A percentile compares a stretch with the other conserved stretches of the same genome.
Conservation (phyloP, 768 basidiomycete genomes). For the Leccinum olivaceopallidum region DNA sequence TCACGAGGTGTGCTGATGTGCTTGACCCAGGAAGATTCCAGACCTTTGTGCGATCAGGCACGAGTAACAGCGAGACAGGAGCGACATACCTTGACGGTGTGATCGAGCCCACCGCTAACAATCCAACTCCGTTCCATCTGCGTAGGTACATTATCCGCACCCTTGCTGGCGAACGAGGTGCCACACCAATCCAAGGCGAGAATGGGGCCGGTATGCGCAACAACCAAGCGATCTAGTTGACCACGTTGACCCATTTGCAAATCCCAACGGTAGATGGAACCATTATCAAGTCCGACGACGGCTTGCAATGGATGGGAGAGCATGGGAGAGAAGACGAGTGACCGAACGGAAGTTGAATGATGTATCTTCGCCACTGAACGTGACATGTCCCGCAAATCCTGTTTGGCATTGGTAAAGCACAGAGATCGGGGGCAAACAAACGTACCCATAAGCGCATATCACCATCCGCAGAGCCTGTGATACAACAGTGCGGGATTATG, state of each 20-base stretch:
- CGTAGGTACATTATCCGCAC: slow-evolving; percentile 13
- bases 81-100: slow-evolving; percentile 64
- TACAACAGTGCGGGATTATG: slow-evolving; percentile 68
- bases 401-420: slow-evolving; percentile 5
- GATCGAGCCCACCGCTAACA: slow-evolving; percentile 77
- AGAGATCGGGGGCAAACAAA: neutral
- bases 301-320: slow-evolving; percentile 66
- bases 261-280: slow-evolving; percentile 78
- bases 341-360: slow-evolving; percentile 67
- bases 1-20: slow-evolving; percentile 54
- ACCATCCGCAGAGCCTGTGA: slow-evolving; percentile 80
- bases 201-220: slow-evolving; percentile 74
- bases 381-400: slow-evolving; percentile 76
- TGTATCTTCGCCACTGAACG: slow-evolving; percentile 71
- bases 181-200: slow-evolving; percentile 73
- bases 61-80: neutral
- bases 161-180: slow-evolving; percentile 26
- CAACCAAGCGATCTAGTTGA: slow-evolving; percentile 65
- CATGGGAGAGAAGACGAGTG: slow-evolving; percentile 70
- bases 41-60: slow-evolving; percentile 41
- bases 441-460: slow-evolving; percentile 80
- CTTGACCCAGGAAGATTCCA: slow-evolving; percentile 59
- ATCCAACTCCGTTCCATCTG: slow-evolving; percentile 61
- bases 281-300: slow-evolving; percentile 67
- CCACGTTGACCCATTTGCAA: slow-evolving; percentile 76